Base-by-base conservation (phyloP, 2,329 filamentous ascomycete species). In the Penicillium thymicola region DNA sequence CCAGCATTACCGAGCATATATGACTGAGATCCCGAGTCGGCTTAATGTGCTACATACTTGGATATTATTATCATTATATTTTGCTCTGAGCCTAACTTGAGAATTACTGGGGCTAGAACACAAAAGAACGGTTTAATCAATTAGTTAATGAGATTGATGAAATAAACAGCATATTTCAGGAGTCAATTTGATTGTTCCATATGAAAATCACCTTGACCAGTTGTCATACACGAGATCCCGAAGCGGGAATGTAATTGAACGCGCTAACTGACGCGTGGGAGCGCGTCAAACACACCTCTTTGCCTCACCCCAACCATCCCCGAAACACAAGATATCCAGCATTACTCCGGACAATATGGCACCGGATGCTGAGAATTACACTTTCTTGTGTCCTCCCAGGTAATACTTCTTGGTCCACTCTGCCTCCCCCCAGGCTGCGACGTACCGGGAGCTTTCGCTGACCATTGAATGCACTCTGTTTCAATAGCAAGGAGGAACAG, bases 401-500 rank as follows among this genome's bases (percentile, higher is more conserved):
- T 72, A 65, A 51, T 55, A n/a, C 18, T 25, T 9, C 23, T 34
- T 28, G 13, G 10, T 23, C 11, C 34, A 38, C 38, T n/a, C 21
- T 55, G 5, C 30, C 34, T 51, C 10, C 28, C 11, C 40, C 43
- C 36, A 13, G 10, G 5, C 21, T 53, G 18, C 7, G 40, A 25
- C 18, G 6, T 30, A 42, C 21, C 27, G n/a, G 30, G n/a, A 47
- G 30, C 48, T 57, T n/a, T 41, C 8, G 51, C 64, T 66, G 38
- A 66, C 53, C 46, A 38, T 56, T 51, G 16, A 46, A 48, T 38
- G 47, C 40, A 2, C 38, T 54, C 11, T 51, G 44, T 34, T 46
- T 36, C 28, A 14, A 51, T 53, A 72, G 68, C 48, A 69, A 77
- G 48, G 67, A 76, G 38, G 69, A 76, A 62, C 69, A 73, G 57